Evolutionary conservation across 2,329 filamentous ascomycete genomes (phyloP), one percentile per base, ranked within the genome.

Genomic region (Penicillium hordei): DNA sequence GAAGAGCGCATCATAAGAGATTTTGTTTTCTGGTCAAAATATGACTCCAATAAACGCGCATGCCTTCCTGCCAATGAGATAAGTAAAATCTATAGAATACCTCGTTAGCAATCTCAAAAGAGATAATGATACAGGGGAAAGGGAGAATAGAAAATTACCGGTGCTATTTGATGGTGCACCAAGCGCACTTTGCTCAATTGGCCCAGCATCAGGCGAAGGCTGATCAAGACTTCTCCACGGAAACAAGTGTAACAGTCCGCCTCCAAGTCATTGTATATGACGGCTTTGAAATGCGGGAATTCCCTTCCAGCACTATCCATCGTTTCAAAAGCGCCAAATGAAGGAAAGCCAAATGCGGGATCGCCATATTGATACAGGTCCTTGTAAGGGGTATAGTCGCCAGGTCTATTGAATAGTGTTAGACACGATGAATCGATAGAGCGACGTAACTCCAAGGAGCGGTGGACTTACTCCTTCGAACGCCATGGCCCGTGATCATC

Each of bases 331-430:
- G 45, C 9, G 13, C 45, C 31, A 25, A 36, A 25, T 19, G 13
- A 21, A 2, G 45, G 31, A 6, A 34, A 1, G 13, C 45, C 31
- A 13, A 25, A 12, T 36, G 4, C 2, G 19, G 31, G 19, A 6
- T 0, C 0, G 1, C 21, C 21, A 25, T 34, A 5, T 9, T 36
- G 9, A 8, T 36, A 48, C 2, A 36, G 0, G 21, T 0, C 0
- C 9, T 25, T 25, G 9, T 25, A 48, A 36, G 31, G 21, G 19
- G 25, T 31, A 3, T 45, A 45, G 1, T 19, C 17, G 4, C 1
- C 1, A 31, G 25, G 17, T 0, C 25, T 45, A 8, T 45, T 2
- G 25, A 45, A 1, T 31, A 19, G 0, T 0, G 4, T 45, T 15
- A 31, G 17, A 19, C 10, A 44, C 1, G 5, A 44, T 15, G 10